These are phyloP conservation scores for Phytophthora pistaciae DNA, from an alignment of 352 stramenopile genomes.

Conservation along the genomic window DNA sequence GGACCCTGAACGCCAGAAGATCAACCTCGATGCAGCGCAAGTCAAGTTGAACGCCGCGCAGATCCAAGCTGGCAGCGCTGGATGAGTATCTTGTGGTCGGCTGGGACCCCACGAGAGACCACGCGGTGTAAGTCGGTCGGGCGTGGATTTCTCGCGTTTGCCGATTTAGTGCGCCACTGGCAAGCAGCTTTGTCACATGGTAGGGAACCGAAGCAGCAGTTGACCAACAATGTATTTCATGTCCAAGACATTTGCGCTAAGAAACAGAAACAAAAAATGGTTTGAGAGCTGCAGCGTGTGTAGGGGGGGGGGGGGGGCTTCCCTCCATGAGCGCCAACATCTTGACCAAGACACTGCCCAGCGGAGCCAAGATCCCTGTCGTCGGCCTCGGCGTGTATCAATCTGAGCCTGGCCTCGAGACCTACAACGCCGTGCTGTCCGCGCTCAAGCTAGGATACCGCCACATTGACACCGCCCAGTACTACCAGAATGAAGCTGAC, in stretches of 20 bases:
- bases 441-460: slow-evolving; percentile 83
- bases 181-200: slow-evolving; percentile 70
- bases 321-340: too few species aligned
- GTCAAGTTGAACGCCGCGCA: slow-evolving; percentile 41
- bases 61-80: slow-evolving; percentile 40
- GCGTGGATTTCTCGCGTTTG: too few species aligned
- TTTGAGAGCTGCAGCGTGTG: too few species aligned
- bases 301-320: too few species aligned
- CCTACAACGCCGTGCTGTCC: slow-evolving; percentile 59
- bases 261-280: too few species aligned
- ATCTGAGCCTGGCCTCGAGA: slow-evolving; percentile 54
- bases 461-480: slow-evolving; percentile 90
- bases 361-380: slow-evolving; percentile 50
- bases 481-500: slow-evolving; percentile 90
- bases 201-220: too few species aligned
- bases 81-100: slow-evolving; percentile 52
- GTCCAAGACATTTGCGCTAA: too few species aligned
- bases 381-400: slow-evolving; percentile 67
- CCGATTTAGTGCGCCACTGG: too few species aligned
- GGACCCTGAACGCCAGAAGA: slow-evolving; percentile 40
- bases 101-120: slow-evolving; percentile 58
- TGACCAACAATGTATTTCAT: too few species aligned
- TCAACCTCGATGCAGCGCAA: slow-evolving; percentile 51
- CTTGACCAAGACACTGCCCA: slow-evolving; percentile 56
- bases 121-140: slow-evolving; percentile 36